Evolutionary conservation across 257 asterid genomes (phyloP).

Genomic region (Henckelia pumila): DNA sequence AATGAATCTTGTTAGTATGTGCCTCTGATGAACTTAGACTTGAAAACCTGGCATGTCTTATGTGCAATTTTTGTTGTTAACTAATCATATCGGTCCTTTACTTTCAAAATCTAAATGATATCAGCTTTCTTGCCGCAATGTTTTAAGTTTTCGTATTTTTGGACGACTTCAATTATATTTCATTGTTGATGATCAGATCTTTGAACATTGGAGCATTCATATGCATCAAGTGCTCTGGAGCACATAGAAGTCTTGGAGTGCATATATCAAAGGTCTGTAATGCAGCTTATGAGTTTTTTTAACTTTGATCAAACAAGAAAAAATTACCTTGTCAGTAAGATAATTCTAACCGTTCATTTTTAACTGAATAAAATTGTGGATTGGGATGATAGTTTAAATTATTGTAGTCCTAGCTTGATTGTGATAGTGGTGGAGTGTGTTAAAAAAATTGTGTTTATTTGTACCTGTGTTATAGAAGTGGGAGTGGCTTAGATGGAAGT

Average conservation of each 20-base stretch:
- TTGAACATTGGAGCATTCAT: slow-evolving; percentile 68
- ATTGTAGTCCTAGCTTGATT: no score
- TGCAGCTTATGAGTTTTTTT: neutral
- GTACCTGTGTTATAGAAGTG: neutral
- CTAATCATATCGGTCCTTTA: neutral
- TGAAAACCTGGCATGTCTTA: neutral
- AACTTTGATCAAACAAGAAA: neutral
- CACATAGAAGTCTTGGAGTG: slow-evolving; percentile 93
- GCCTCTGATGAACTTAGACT: slow-evolving; percentile 8
- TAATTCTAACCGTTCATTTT: no score
- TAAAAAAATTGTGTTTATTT: no score
- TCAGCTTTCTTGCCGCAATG: neutral
- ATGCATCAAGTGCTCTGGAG: slow-evolving; percentile 92
- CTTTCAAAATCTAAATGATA: neutral
- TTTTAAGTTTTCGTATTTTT: neutral
- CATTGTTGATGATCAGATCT: slow-evolving; percentile 53
- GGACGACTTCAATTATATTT: slow-evolving; percentile 16
- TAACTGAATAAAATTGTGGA: neutral
- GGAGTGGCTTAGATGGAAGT: neutral
- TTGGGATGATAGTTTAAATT: no score
- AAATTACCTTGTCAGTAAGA: neutral
- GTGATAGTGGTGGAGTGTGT: neutral
- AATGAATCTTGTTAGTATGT: neutral
- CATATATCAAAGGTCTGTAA: slow-evolving; percentile 76
- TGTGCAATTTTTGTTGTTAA: neutral